Percentiles rank a stretch among this genome's conserved stretches.
Evolutionary conservation across 495 filamentous ascomycete genomes (phyloP).

Genomic region (Trichocladium antarcticum): DNA sequence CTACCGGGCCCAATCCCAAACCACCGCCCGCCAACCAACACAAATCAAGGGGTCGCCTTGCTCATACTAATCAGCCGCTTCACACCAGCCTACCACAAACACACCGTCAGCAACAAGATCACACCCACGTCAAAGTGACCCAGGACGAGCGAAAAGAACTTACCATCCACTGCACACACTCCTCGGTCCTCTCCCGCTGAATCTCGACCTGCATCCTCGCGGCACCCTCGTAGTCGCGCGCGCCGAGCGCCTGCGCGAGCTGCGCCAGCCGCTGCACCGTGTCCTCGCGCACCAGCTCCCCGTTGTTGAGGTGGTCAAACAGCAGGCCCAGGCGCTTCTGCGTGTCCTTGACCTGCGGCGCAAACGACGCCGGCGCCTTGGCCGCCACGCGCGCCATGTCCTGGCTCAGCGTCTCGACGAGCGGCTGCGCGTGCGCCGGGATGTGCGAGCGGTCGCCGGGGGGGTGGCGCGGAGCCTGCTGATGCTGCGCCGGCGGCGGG

Average conservation of each 20-base stretch:
- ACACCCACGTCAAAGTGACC: not conserved
- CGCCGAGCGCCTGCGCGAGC: conserved; percentile 55
- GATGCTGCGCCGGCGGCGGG: conserved; percentile 33
- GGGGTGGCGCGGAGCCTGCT: conserved; percentile 52
- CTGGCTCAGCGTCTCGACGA: conserved; percentile 68
- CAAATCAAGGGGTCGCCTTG: conserved; percentile 50
- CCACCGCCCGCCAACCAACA: not conserved
- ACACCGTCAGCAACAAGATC: conserved; percentile 1
- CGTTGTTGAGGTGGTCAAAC: conserved; percentile 94
- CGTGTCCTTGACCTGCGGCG: conserved; percentile 78
- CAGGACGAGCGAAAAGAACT: conserved; percentile 29
- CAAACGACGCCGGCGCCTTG: conserved; percentile 70
- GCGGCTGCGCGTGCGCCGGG: conserved; percentile 55
- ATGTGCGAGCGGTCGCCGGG: conserved; percentile 87
- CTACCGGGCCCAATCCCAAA: not conserved
- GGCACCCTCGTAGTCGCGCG: conserved; percentile 66
- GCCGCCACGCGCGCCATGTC: conserved; percentile 83
- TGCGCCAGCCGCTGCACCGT: conserved; percentile 56
- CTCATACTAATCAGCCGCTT: conserved; percentile 91
- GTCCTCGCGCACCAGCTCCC: conserved; percentile 72
- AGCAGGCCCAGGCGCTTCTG: conserved; percentile 83
- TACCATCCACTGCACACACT: conserved; percentile 96
- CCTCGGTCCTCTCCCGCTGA: conserved; percentile 66
- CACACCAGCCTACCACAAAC: conserved; percentile 61
- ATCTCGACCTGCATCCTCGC: conserved; percentile 67